Evolutionary conservation across 169 alveolate species (phyloP).

Genomic region (Eimeria falciformis): DNA sequence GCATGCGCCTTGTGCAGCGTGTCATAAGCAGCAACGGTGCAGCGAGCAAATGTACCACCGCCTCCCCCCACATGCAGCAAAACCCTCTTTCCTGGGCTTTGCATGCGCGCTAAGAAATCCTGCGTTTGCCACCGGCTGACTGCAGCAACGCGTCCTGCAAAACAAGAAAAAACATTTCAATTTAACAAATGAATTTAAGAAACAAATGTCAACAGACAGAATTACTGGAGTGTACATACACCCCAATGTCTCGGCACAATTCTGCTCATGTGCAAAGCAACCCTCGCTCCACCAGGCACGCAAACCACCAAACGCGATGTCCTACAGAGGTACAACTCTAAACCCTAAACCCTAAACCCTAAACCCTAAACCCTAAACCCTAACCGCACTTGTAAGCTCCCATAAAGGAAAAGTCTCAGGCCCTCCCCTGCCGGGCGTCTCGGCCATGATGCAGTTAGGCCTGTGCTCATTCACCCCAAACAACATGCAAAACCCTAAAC

Average conservation of each 20-base stretch:
- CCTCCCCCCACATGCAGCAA: neutral
- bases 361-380: neutral
- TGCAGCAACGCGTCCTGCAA: too few species aligned
- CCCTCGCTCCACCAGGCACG: neutral
- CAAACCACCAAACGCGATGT: neutral
- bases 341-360: constrained; percentile 48
- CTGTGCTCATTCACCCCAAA: neutral
- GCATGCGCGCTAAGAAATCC: neutral
- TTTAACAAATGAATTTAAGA: neutral
- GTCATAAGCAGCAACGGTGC: too few species aligned
- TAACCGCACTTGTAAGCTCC: neutral
- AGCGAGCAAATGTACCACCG: neutral
- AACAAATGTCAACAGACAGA: neutral
- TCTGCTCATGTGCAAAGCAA: neutral
- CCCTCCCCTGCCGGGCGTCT: neutral
- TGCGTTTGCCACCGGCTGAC: too few species aligned
- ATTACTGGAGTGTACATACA: neutral
- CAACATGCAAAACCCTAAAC: constrained; percentile 2
- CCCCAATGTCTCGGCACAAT: neutral
- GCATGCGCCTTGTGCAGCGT: too few species aligned
- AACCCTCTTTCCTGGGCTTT: neutral
- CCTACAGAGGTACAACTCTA: neutral
- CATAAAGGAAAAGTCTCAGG: neutral
- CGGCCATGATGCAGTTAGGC: neutral
- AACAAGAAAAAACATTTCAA: neutral